Conservation (phyloP, 1,139 yeast genomes). For the Taphrina communis region DNA sequence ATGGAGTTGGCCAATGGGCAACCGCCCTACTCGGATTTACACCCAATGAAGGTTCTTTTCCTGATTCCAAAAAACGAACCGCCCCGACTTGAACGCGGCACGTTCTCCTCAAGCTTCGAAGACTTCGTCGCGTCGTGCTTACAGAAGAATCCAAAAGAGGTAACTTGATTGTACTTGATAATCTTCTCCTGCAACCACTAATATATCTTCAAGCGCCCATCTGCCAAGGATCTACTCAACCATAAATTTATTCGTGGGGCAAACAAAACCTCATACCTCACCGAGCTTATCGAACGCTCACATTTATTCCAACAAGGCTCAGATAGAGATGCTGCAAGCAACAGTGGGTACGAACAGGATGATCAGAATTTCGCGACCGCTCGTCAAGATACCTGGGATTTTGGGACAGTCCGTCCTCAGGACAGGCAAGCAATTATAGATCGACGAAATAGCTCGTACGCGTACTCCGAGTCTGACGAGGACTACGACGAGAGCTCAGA, state of each 20-base stretch:
- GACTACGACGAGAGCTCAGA: slow-evolving; percentile 4
- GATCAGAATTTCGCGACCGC: slow-evolving; percentile 4
- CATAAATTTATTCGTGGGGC: slow-evolving; percentile 45
- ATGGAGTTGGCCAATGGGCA: slow-evolving; percentile 74
- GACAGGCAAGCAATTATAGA: slow-evolving; percentile 22
- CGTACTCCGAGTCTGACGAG: slow-evolving; percentile 20
- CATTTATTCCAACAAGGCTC: not conserved
- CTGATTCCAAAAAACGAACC: slow-evolving; percentile 73
- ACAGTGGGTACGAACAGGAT: slow-evolving; percentile 15
- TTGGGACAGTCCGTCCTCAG: slow-evolving; percentile 26
- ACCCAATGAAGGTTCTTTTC: slow-evolving; percentile 76
- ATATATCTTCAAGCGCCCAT: slow-evolving; percentile 45
- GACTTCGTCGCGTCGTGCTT: slow-evolving; percentile 68
- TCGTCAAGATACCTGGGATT: slow-evolving; percentile 31
- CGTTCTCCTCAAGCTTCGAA: slow-evolving; percentile 60
- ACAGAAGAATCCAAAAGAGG: slow-evolving; percentile 60
- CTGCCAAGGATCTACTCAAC: slow-evolving; percentile 47
- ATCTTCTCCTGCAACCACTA: not conserved
- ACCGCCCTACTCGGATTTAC: slow-evolving; percentile 72
- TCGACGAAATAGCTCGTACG: slow-evolving; percentile 28
- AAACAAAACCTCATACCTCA: slow-evolving; percentile 43
- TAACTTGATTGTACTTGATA: slow-evolving; percentile 6
- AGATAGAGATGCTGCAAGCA: not conserved
- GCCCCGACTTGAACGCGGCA: slow-evolving; percentile 61
- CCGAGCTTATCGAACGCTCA: slow-evolving; percentile 43